phyloP scores from a whole-genome alignment of 495 filamentous ascomycete genomes.

The Penicillium chermesinum region DNA sequence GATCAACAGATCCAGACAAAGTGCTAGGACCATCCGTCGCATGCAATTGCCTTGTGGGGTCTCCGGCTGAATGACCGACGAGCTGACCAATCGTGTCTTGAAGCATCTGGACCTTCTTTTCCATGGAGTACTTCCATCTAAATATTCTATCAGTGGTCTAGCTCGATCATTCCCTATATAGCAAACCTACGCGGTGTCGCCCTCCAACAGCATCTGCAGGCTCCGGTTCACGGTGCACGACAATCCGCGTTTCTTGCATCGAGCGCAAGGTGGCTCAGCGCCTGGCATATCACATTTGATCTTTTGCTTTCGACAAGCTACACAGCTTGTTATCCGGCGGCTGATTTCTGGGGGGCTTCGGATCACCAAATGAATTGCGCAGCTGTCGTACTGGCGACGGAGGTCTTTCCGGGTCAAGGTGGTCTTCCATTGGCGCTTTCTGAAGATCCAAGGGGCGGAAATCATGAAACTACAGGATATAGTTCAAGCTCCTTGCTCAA shows the following conservation, averaged over 20 bases:
- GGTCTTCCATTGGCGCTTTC: not conserved
- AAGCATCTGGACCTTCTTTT: not conserved
- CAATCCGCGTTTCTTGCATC: constrained; percentile 8
- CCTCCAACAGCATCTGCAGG: constrained; percentile 10
- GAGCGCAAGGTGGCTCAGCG: constrained; percentile 5
- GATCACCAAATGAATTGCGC: not conserved
- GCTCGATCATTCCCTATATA: too few relatives aligned
- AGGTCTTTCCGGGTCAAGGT: not conserved
- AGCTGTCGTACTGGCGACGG: not conserved
- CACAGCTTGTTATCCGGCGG: not conserved
- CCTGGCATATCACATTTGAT: constrained; percentile 10
- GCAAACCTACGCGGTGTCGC: constrained; percentile 8
- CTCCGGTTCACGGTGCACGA: constrained; percentile 11
- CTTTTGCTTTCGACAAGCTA: not conserved
- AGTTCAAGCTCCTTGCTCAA: too few relatives aligned
- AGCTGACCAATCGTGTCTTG: not conserved
- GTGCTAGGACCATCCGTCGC: not conserved
- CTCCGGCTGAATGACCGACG: not conserved
- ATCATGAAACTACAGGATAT: too few relatives aligned
- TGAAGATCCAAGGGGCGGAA: too few relatives aligned
- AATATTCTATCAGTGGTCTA: not conserved
- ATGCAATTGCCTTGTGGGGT: not conserved
- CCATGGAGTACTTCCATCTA: not conserved
- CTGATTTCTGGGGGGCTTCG: not conserved
- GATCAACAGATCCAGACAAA: too few relatives aligned